Conservation (phyloP, 2,329 filamentous ascomycete genomes). For the Aspergillus hiratsukae region DNA sequence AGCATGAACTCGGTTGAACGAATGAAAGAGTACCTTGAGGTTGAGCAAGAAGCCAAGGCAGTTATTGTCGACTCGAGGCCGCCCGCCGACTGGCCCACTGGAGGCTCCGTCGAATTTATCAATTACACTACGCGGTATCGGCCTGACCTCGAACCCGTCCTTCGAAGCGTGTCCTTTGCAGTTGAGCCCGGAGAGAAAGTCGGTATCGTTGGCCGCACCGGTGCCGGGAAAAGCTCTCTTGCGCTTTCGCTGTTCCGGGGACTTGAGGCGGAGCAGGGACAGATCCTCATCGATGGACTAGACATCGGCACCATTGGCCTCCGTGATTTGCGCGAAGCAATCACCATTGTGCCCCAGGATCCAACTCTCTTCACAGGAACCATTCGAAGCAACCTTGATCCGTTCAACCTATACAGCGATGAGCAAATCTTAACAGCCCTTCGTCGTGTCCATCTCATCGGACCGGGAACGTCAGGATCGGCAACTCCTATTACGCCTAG, state of each 20-base stretch:
- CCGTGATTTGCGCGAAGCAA: conserved; percentile 85
- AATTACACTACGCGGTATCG: conserved; percentile 88
- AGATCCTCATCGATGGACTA: conserved; percentile 85
- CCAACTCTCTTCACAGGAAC: conserved; percentile 88
- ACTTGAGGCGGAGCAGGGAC: conserved; percentile 83
- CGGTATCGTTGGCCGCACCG: conserved; percentile 91
- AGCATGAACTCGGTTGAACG: conserved; percentile 99
- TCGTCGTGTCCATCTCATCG: conserved; percentile 80
- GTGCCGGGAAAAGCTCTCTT: conserved; percentile 93
- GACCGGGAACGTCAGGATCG: conserved; percentile 31
- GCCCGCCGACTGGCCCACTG: conserved; percentile 73
- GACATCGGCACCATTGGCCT: conserved; percentile 86
- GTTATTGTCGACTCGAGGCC: conserved; percentile 76
- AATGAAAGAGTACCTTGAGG: conserved; percentile 93
- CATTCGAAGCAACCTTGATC: conserved; percentile 86
- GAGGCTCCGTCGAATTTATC: conserved; percentile 82
- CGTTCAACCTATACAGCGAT: conserved; percentile 83
- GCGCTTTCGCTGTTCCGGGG: conserved; percentile 90
- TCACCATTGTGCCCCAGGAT: conserved; percentile 97
- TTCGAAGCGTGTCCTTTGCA: conserved; percentile 79
- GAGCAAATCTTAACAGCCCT: conserved; percentile 85
- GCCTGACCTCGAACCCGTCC: conserved; percentile 77
- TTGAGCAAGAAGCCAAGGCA: conserved; percentile 84
- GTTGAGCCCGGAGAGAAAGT: conserved; percentile 86
- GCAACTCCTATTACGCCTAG: conserved; percentile 32